Conservation (phyloP, 768 basidiomycete species). For the Coprinopsis strossmayeri region DNA sequence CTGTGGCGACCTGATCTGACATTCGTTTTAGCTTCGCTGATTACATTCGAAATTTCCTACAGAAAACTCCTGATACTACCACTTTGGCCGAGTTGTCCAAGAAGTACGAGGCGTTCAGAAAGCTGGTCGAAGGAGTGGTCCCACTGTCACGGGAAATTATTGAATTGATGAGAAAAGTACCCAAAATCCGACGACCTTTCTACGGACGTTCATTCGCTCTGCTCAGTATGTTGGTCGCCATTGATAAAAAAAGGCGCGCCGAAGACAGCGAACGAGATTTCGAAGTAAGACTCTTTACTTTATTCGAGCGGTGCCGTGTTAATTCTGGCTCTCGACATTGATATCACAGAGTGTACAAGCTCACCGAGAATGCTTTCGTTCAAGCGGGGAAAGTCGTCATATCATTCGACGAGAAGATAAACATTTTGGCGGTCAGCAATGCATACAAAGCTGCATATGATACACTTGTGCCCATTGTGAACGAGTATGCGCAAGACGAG, state of each 20-base stretch:
- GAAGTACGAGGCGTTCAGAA: not conserved
- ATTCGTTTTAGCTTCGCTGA: conserved; percentile 1
- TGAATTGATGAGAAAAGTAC: conserved; percentile 14
- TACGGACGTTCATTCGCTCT: conserved; percentile 16
- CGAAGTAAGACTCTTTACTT: no score
- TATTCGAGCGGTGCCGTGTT: no score
- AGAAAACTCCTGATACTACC: no score
- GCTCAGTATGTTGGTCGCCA: conserved; percentile 13
- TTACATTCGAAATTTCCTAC: not conserved
- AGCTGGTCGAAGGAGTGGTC: not conserved
- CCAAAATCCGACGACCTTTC: conserved; percentile 16
- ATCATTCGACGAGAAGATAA: not conserved
- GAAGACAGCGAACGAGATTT: not conserved
- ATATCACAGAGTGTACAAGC: not conserved
- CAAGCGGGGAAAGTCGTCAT: not conserved
- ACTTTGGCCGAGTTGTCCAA: no score
- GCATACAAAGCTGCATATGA: not conserved
- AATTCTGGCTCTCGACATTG: no score
- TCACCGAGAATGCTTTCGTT: not conserved
- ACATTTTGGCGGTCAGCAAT: not conserved
- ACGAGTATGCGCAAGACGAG: conserved; percentile 8
- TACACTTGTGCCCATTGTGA: not conserved
- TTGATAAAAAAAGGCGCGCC: not conserved
- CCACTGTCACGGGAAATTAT: conserved; percentile 11
- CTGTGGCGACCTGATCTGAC: no score